phyloP scores from a whole-genome alignment of 2,329 filamentous ascomycete genomes.

The Fusarium guadeloupense region DNA sequence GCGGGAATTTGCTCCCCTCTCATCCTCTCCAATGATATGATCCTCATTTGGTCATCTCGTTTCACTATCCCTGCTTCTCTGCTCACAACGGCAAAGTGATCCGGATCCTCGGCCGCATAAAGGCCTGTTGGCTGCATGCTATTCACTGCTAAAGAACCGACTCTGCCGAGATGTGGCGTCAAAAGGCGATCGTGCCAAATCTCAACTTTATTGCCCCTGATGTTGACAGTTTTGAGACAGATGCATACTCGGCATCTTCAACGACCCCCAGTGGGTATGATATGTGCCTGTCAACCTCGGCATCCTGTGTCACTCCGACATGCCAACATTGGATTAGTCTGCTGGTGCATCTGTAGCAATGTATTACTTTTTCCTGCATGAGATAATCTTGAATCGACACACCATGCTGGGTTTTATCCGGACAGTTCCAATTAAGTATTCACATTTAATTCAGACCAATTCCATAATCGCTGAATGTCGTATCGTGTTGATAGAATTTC shows the following conservation, averaged over 20 bases:
- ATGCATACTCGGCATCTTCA: constrained; percentile 19
- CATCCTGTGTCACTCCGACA: background rate
- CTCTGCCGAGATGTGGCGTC: background rate
- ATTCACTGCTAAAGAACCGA: background rate
- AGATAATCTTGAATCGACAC: background rate
- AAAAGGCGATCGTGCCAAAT: background rate
- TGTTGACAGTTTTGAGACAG: constrained; percentile 11
- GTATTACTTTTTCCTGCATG: background rate
- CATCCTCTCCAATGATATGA: background rate
- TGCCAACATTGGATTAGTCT: background rate
- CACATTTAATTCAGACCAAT: constrained; percentile 22
- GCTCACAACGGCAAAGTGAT: background rate
- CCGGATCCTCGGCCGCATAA: background rate
- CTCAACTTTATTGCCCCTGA: constrained; percentile 8
- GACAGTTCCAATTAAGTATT: background rate
- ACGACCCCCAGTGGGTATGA: background rate
- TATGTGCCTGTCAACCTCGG: background rate
- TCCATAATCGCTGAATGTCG: constrained; percentile 2
- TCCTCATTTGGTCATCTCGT: background rate
- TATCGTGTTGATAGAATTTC: background rate
- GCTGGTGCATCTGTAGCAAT: background rate
- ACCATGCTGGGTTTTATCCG: constrained; percentile 8
- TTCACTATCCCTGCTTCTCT: background rate
- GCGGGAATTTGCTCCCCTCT: background rate
- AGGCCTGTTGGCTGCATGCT: background rate